phyloP scores from a whole-genome alignment of 345 rosid species.

The Ricinus communis region DNA sequence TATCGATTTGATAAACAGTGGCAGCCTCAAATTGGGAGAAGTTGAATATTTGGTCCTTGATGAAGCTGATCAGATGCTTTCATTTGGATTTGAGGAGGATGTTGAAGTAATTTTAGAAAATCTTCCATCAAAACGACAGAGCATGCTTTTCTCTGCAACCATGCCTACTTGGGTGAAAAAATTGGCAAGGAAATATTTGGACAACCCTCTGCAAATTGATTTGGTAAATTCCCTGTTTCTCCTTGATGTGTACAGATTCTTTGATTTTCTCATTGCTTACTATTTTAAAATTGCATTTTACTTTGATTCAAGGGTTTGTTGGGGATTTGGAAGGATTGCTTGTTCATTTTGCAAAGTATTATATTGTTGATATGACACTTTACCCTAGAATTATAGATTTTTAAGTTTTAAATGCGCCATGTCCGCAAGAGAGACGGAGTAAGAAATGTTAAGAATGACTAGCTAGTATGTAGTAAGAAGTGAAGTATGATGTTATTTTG shows the following conservation, averaged over 20 bases:
- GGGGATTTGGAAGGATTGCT: neutral
- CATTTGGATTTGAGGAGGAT: conserved; percentile 95
- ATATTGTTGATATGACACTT: neutral
- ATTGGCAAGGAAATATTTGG: conserved; percentile 82
- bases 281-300: neutral
- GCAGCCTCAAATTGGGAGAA: conserved; percentile 78
- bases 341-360: neutral
- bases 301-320: too few species aligned
- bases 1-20: conserved; percentile 75
- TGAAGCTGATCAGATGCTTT: conserved; percentile 99
- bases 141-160: conserved; percentile 99
- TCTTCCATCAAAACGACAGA: conserved; percentile 81
- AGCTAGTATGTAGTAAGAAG: neutral
- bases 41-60: conserved; percentile 94
- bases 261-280: neutral
- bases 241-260: neutral
- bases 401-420: too few species aligned
- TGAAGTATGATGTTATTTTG: neutral
- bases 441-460: neutral
- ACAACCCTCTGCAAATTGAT: conserved; percentile 86
- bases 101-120: conserved; percentile 84
- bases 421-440: too few species aligned
- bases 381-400: neutral
- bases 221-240: conserved; percentile 45
- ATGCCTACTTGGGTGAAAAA: conserved; percentile 98